phyloP scores from a whole-genome alignment of 495 filamentous ascomycete species.

The Penicillium dipodomyicola region DNA sequence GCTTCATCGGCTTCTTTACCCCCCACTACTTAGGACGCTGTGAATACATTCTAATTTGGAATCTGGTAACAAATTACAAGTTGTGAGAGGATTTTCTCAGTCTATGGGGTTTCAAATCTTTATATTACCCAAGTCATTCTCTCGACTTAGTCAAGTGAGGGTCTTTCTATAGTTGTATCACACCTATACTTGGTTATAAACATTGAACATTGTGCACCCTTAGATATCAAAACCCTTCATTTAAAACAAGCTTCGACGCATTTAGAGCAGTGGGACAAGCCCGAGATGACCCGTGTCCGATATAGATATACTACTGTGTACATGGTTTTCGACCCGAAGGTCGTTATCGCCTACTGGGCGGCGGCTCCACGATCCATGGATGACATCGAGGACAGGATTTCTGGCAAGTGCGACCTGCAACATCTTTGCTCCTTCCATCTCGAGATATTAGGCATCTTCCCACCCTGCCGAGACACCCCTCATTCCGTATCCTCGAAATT shows the following conservation, averaged over 20 bases:
- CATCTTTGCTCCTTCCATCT: neutral
- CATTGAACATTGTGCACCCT: neutral
- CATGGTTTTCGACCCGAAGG: neutral
- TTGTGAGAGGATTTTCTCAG: neutral
- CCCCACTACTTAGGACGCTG: no score
- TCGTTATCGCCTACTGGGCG: neutral
- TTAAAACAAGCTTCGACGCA: neutral
- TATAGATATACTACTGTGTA: neutral
- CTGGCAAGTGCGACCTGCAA: conserved; percentile 1
- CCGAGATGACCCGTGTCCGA: neutral
- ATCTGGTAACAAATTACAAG: neutral
- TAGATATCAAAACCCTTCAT: neutral
- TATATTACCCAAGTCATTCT: neutral
- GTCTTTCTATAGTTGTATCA: no score
- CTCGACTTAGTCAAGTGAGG: neutral
- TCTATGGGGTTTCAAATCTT: neutral
- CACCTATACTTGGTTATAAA: neutral
- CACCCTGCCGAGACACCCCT: neutral
- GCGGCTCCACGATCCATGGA: conserved; percentile 17
- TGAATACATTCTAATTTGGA: neutral
- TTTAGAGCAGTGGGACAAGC: neutral
- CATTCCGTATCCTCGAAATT: neutral
- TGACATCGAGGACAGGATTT: conserved; percentile 14
- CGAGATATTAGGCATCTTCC: neutral
- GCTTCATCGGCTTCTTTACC: neutral